phyloP scores from a whole-genome alignment of 2,329 filamentous ascomycete species.

The Monilinia fructigena region DNA sequence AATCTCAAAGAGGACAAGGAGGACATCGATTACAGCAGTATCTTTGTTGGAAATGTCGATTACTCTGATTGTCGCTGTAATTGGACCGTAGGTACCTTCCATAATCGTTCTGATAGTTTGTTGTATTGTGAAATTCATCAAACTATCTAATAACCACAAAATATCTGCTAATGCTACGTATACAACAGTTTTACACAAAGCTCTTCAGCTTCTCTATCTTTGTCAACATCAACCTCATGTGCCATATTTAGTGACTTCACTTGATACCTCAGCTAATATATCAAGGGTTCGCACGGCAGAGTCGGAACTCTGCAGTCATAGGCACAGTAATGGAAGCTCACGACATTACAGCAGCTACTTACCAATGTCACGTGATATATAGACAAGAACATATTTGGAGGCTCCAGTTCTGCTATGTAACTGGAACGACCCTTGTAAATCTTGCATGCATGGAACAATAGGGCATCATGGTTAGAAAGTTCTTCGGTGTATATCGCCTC shows the following conservation, averaged over 20 bases:
- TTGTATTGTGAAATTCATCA: background rate
- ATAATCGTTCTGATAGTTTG: no score
- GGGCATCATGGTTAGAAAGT: constrained; percentile 55
- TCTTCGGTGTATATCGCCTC: constrained; percentile 53
- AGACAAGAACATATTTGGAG: constrained; percentile 47
- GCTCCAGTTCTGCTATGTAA: constrained; percentile 59
- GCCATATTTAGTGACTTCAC: no score
- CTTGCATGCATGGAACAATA: constrained; percentile 61
- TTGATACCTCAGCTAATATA: no score
- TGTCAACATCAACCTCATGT: no score
- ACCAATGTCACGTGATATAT: no score
- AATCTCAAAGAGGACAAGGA: constrained; percentile 89
- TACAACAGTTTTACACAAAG: no score
- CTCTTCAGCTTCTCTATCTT: no score
- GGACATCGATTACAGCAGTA: constrained; percentile 83
- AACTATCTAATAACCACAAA: background rate
- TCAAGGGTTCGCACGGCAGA: no score
- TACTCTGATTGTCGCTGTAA: constrained; percentile 63
- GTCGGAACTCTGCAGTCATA: no score
- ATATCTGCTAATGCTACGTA: no score
- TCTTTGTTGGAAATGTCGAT: constrained; percentile 98
- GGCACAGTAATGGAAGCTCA: no score
- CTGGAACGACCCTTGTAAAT: constrained; percentile 57
- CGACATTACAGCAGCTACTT: no score
- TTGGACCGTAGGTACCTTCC: background rate